These are phyloP conservation scores for Aspergillus ustus DNA, from an alignment of 2,329 filamentous ascomycete species.

Conservation along the genomic window DNA sequence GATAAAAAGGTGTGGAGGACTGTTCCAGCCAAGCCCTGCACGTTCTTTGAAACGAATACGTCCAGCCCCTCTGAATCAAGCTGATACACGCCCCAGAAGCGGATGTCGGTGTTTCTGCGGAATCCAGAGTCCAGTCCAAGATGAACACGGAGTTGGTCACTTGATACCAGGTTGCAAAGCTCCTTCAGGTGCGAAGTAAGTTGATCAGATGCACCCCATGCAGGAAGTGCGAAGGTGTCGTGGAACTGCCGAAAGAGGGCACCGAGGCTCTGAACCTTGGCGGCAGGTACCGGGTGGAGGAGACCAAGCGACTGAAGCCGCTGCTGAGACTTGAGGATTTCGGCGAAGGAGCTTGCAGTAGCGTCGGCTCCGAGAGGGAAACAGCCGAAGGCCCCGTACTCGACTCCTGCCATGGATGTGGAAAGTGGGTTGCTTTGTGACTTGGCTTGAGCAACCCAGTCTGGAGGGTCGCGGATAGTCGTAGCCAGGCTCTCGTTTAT, in stretches of 20 bases:
- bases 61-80: slow-evolving; percentile 40
- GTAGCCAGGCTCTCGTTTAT: slow-evolving; percentile 12
- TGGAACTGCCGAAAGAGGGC: slow-evolving; percentile 37
- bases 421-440: slow-evolving; percentile 44
- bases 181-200: slow-evolving; percentile 36
- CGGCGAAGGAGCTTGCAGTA: slow-evolving; percentile 47
- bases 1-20: slow-evolving; percentile 54
- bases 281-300: slow-evolving; percentile 43
- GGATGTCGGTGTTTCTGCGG: slow-evolving; percentile 39
- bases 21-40: slow-evolving; percentile 47
- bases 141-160: slow-evolving; percentile 36
- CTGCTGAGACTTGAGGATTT: slow-evolving; percentile 51
- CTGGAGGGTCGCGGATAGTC: slow-evolving; percentile 35
- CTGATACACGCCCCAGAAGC: slow-evolving; percentile 50
- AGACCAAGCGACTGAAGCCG: slow-evolving; percentile 48
- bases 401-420: slow-evolving; percentile 41
- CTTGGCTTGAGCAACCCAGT: slow-evolving; percentile 38
- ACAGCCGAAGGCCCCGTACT: slow-evolving; percentile 49
- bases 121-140: slow-evolving; percentile 49
- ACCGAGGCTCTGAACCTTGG: slow-evolving; percentile 42
- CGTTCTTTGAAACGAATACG: slow-evolving; percentile 51
- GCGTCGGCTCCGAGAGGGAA: slow-evolving; percentile 53
- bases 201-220: slow-evolving; percentile 25
- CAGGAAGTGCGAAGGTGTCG: slow-evolving; percentile 29
- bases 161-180: slow-evolving; percentile 33